These are phyloP conservation scores for Middelhovenomyces tepae DNA, from an alignment of 805 yeast species.

Conservation along the genomic window DNA sequence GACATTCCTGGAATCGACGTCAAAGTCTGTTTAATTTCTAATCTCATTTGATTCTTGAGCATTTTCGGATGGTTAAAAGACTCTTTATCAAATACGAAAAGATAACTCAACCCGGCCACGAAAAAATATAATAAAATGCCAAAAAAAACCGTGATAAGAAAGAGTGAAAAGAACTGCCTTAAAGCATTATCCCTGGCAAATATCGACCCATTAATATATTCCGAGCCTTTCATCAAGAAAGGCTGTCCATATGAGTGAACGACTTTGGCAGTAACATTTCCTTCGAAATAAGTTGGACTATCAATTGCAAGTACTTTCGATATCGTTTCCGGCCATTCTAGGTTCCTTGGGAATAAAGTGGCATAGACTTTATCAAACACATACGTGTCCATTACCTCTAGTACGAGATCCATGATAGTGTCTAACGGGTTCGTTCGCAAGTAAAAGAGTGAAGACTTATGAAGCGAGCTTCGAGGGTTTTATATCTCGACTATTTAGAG, in stretches of 20 bases:
- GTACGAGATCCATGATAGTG: constrained; percentile 96
- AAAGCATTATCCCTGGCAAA: constrained; percentile 62
- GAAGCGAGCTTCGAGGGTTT: too few species aligned
- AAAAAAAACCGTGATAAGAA: constrained; percentile 62
- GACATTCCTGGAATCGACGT: constrained; percentile 89
- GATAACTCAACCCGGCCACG: constrained; percentile 70
- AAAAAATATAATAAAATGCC: constrained; percentile 77
- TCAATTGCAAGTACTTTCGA: constrained; percentile 6
- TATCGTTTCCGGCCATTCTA: constrained; percentile 4
- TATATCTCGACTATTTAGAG: too few species aligned
- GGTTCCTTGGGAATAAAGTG: constrained; percentile 42
- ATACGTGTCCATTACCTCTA: constrained; percentile 70
- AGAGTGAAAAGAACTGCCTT: constrained; percentile 63
- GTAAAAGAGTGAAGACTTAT: too few species aligned
- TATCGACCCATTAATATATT: constrained; percentile 54
- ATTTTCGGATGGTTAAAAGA: constrained; percentile 94
- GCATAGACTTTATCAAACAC: constrained; percentile 72
- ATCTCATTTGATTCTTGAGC: constrained; percentile 81
- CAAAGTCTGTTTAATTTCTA: constrained; percentile 73
- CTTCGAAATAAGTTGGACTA: not conserved
- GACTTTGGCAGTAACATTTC: constrained; percentile 5
- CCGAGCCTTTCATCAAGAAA: constrained; percentile 45
- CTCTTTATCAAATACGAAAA: constrained; percentile 73
- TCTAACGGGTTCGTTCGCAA: too few species aligned
- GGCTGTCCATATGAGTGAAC: constrained; percentile 57